Conservation (phyloP, 1,139 yeast genomes). For the Casaregolazyma lundiana region DNA sequence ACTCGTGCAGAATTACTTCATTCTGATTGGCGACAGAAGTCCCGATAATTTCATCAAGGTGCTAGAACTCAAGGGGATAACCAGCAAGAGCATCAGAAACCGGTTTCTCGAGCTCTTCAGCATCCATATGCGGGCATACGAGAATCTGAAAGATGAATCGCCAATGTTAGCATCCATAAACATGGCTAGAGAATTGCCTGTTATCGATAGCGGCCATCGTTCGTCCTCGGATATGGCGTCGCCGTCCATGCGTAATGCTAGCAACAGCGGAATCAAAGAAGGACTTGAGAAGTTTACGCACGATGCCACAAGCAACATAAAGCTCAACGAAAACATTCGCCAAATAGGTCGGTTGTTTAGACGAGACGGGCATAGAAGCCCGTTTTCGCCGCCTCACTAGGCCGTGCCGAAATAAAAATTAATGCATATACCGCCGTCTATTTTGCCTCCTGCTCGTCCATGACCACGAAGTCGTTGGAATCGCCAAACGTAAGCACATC, state of each 20-base stretch:
- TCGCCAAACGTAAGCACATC: conserved; percentile 49
- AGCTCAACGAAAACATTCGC: conserved; percentile 55
- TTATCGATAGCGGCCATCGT: neutral
- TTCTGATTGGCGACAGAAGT: conserved; percentile 62
- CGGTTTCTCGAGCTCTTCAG: conserved; percentile 59
- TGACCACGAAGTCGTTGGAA: conserved; percentile 15
- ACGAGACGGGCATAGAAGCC: conserved; percentile 35
- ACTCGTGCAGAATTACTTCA: conserved; percentile 62
- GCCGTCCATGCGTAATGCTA: conserved; percentile 2
- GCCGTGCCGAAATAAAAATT: too few relatives aligned
- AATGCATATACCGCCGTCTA: neutral
- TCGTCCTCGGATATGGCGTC: conserved; percentile 11
- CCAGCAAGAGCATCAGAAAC: conserved; percentile 40
- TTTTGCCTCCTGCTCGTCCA: conserved; percentile 1
- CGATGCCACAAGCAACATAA: conserved; percentile 46
- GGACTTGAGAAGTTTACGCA: conserved; percentile 48
- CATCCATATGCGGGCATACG: conserved; percentile 51
- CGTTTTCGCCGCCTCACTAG: conserved; percentile 5
- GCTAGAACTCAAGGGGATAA: conserved; percentile 57
- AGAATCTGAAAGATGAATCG: conserved; percentile 42
- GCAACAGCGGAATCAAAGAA: conserved; percentile 37
- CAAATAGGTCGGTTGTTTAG: conserved; percentile 57
- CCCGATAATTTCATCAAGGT: conserved; percentile 60
- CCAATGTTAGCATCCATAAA: conserved; percentile 37
- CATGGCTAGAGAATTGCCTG: neutral